A percentile compares a stretch with the other conserved stretches of the same genome.
Conservation (phyloP, 148 eudicot genomes). For the Diospyros lotus region DNA sequence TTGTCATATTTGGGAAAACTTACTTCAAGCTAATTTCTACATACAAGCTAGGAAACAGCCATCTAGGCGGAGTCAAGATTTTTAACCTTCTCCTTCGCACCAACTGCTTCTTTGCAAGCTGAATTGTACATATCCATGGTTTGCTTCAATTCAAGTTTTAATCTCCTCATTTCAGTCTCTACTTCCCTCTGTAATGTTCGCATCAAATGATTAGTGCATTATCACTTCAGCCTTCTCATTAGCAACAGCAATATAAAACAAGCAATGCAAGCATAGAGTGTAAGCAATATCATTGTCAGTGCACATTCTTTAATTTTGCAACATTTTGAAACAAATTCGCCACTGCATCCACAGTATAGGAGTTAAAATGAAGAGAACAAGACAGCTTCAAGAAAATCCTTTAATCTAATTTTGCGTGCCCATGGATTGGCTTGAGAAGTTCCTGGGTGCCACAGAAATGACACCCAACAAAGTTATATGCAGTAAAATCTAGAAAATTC, state of each 20-base stretch:
- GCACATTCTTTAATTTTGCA: not conserved
- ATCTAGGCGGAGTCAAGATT: constrained; percentile 7
- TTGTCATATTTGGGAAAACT: not conserved
- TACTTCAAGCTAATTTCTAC: not conserved
- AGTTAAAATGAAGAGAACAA: not conserved
- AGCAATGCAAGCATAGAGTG: not conserved
- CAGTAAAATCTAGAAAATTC: not conserved
- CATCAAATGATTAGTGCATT: not conserved
- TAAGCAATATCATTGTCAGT: not conserved
- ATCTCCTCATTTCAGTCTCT: constrained; percentile 54
- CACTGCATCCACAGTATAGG: not conserved
- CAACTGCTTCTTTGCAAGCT: constrained; percentile 37
- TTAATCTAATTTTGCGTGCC: not conserved
- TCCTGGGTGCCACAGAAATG: not conserved
- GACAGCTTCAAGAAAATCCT: not conserved
- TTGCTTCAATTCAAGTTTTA: constrained; percentile 48
- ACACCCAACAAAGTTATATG: constrained; percentile 2
- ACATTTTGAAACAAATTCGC: not conserved
- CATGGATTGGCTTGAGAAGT: not conserved
- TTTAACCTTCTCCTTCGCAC: constrained; percentile 45
- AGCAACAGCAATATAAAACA: not conserved
- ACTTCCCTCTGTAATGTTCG: constrained; percentile 39
- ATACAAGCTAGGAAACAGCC: not conserved
- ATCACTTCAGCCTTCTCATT: not conserved
- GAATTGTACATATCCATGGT: constrained; percentile 48